These are phyloP conservation scores for Picocystis sp. DNA, from an alignment of 163 green algal genomes.

Conservation along the genomic window DNA sequence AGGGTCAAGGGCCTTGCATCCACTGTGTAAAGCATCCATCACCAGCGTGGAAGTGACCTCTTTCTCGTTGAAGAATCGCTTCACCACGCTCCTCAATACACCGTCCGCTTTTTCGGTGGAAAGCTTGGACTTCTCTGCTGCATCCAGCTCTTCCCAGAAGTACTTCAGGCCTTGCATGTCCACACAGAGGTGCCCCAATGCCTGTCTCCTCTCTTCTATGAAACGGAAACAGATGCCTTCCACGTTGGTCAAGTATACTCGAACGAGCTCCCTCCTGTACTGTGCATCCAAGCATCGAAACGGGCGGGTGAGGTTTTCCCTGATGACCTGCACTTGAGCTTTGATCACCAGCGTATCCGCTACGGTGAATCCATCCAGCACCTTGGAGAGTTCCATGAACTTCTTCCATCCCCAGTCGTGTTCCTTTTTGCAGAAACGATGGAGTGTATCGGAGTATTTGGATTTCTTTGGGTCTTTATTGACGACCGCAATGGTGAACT, in stretches of 20 bases:
- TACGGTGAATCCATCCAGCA: slow-evolving; percentile 81
- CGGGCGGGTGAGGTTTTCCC: slow-evolving; percentile 57
- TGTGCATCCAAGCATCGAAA: slow-evolving; percentile 85
- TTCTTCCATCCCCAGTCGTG: slow-evolving; percentile 99
- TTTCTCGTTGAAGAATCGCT: slow-evolving; percentile 98
- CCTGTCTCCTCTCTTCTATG: slow-evolving; percentile 66
- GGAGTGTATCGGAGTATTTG: slow-evolving; percentile 94
- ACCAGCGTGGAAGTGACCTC: slow-evolving; percentile 95
- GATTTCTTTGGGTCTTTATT: slow-evolving; percentile 79
- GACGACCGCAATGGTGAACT: slow-evolving; percentile 95
- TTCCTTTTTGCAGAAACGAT: slow-evolving; percentile 99
- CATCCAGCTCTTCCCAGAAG: slow-evolving; percentile 31
- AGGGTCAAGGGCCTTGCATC: slow-evolving; percentile 49
- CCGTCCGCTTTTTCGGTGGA: slow-evolving; percentile 13
- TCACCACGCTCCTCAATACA: slow-evolving; percentile 54
- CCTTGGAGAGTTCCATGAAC: slow-evolving; percentile 91
- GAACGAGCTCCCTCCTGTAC: slow-evolving; percentile 88
- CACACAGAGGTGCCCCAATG: slow-evolving; percentile 33
- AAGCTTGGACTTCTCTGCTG: slow-evolving; percentile 4
- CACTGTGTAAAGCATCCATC: slow-evolving; percentile 86
- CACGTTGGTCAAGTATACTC: slow-evolving; percentile 94
- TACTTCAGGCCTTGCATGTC: slow-evolving; percentile 17
- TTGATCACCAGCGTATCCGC: slow-evolving; percentile 88
- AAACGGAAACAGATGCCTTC: slow-evolving; percentile 85
- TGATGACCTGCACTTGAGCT: slow-evolving; percentile 84